phyloP scores from a whole-genome alignment of 2,329 filamentous ascomycete genomes.

The Microdochium paspali region DNA sequence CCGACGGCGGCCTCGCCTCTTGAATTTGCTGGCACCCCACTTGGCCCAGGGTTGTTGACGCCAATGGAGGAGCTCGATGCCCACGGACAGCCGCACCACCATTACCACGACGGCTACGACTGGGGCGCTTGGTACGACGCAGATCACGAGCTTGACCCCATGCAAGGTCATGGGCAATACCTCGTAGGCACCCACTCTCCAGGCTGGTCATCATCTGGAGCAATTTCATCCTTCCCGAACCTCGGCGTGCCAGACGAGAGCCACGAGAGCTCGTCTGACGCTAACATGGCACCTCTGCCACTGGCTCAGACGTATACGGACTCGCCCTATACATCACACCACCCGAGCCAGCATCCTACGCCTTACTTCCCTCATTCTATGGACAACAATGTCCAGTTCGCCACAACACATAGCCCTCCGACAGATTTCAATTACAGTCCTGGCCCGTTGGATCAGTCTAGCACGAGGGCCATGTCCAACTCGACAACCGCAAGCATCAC shows the following conservation, averaged over 20 bases:
- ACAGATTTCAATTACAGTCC: not conserved
- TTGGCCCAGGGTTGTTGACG: not conserved
- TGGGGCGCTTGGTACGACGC: not conserved
- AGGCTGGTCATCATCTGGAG: not conserved
- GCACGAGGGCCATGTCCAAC: not conserved
- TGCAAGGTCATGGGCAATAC: not conserved
- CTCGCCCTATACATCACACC: not conserved
- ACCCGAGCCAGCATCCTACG: not conserved
- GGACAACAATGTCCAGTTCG: not conserved
- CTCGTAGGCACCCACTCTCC: not conserved
- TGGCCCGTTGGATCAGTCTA: not conserved
- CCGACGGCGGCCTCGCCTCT: not conserved
- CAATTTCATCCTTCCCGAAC: not conserved
- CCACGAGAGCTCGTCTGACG: not conserved
- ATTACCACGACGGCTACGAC: not conserved
- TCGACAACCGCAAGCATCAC: not conserved
- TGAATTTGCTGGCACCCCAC: not conserved
- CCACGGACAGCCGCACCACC: not conserved
- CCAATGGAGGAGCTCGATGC: not conserved
- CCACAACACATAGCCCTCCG: not conserved
- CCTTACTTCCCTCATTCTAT: not conserved
- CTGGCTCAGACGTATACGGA: not conserved
- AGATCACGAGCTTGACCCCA: not conserved
- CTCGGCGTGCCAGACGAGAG: not conserved
- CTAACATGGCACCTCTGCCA: not conserved